These are phyloP conservation scores for Cucurbita pepo DNA, from an alignment of 306 rosid genomes.

Conservation along the genomic window DNA sequence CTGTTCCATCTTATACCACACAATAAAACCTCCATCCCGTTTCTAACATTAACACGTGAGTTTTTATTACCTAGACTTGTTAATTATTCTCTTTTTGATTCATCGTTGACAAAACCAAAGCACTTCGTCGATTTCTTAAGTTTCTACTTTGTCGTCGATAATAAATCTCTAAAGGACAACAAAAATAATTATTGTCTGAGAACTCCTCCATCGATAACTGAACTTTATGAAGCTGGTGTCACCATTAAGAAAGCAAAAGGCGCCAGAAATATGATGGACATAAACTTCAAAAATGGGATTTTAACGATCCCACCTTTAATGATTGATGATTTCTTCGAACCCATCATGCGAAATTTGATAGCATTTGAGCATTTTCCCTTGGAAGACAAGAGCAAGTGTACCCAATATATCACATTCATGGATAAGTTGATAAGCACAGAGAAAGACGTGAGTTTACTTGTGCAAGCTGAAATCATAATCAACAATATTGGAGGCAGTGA, in stretches of 20 bases:
- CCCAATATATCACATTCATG: neutral
- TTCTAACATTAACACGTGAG: too few relatives aligned
- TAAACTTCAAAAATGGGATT: neutral
- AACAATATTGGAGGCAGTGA: neutral
- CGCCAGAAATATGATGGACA: neutral
- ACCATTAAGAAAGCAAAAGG: neutral
- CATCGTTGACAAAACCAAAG: neutral
- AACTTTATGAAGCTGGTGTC: neutral
- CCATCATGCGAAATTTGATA: neutral
- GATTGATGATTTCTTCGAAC: neutral
- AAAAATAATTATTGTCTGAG: neutral
- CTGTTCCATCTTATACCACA: neutral
- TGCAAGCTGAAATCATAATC: neutral
- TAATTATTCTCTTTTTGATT: too few relatives aligned
- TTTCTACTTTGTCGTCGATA: neutral
- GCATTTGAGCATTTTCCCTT: conserved; percentile 14
- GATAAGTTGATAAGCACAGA: neutral
- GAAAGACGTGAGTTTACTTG: neutral
- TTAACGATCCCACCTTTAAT: neutral
- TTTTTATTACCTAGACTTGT: too few relatives aligned
- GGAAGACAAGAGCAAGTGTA: neutral
- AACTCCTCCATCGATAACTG: neutral
- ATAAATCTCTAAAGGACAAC: too few relatives aligned
- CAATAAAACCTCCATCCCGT: neutral
- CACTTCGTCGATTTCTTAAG: neutral